Base-by-base conservation (phyloP, 2,329 filamentous ascomycete species). In the Plenodomus biglobosus region DNA sequence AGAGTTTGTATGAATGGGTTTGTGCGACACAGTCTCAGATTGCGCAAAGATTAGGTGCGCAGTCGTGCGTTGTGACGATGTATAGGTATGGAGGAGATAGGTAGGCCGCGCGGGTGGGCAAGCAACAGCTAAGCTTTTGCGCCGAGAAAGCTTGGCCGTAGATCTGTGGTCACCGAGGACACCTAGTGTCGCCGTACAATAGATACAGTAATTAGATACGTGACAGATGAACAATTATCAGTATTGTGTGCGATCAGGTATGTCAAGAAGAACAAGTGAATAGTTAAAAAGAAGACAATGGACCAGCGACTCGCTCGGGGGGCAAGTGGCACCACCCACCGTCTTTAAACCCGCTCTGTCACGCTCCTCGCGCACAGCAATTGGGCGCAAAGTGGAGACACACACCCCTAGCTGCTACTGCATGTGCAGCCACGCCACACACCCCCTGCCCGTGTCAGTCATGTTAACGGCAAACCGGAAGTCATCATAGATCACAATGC, bases 71-170 rank as follows among this genome's bases (percentile, higher is more conserved):
- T 17, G 36, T 7, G n/a, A 19, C 6, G n/a, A 21, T 17, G n/a
- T 18, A 19, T 40, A 27, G 24, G 24, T 16, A 15, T 19, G 36
- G 8, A 34, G 36, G 10, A 7, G 19, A n/a, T n/a, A n/a, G n/a
- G n/a, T n/a, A n/a, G n/a, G n/a, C n/a, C n/a, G n/a, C n/a, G n/a
- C n/a, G n/a, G n/a, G n/a, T n/a, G n/a, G n/a, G n/a, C n/a, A n/a
- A n/a, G 32, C 27, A 18, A 34, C 18, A 32, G 38, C 22, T 35
- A 47, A 47, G 45, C 45, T 42, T 47, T 42, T 35, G 35, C 40
- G 45, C 45, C 40, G 10, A 42, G 35, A 20, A n/a, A 39, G 44
- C 44, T 47, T 47, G 44, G 34, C 21, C 30, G 40, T 40, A 7
- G 27, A 32, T 32, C 8, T 15, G 8, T 15, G 27, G 8, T 15